Evolutionary conservation across 1,284 basidiomycete species (phyloP), one percentile per base, ranked within the genome.

Genomic region (Apiotrichum gracile): DNA sequence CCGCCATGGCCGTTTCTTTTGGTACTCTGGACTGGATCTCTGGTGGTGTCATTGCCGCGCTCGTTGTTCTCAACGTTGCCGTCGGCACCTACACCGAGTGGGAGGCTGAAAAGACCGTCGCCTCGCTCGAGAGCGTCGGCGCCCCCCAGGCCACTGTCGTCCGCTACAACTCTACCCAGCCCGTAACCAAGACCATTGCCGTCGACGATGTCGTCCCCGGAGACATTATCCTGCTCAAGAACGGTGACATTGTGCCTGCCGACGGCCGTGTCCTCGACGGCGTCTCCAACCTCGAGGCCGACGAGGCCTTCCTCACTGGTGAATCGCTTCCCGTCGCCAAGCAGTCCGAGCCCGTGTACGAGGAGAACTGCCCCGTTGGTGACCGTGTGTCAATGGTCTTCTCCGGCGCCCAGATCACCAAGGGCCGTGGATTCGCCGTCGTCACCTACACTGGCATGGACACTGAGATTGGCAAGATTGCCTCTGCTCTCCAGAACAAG

Each of bases 271-370:
- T 78, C 8, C 63, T 80, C 27, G 74, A 75, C 5, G 75, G 74
- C 4, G 58, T 70, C 22, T 70, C 70, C 44, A 81, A 81, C 62
- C 70, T 84, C 37, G 82, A 83, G 63, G 69, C 80, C 19, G 84
- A 85, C 55, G 84, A 86, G 66, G 82, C 83, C 5, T 77, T 86
- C 31, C 75, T 87, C n/a, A 86, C 85, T 2, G 85, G 84, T 47
- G 83, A 85, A 65, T 80, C 79, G 79, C 81, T 85, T 17, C 85
- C 85, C 54, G 83, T 85, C 14, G 71, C 76, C 27, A 87, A 87
- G 71, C 79, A 75, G 41, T 66, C 69, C 8, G 77, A 80, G 26
- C 52, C 77, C 60, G 64, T 75, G 38, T 69, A 72, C 12, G 69
- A 76, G 38, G 66, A 64, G 22, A 69, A 73, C 61, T 74, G 77